Conservation (phyloP, 306 rosid species). For the Ammopiptanthus mongolicus region DNA sequence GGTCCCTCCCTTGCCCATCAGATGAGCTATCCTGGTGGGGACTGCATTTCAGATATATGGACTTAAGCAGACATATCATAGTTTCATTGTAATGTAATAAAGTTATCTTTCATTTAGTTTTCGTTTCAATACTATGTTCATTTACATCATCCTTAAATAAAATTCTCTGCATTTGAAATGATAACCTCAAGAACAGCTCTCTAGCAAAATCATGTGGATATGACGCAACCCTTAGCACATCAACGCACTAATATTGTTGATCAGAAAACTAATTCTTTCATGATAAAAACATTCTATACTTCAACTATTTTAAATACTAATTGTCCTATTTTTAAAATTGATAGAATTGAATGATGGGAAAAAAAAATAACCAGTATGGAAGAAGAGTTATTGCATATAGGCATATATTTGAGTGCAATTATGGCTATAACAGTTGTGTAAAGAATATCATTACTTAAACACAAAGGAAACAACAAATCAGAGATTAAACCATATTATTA, state of each 20-base stretch:
- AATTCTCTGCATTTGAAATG: not conserved
- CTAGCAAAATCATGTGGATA: not conserved
- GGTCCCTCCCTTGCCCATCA: constrained; percentile 77
- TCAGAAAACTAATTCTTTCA: no score
- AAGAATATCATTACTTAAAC: not conserved
- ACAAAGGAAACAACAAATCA: not conserved
- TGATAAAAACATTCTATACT: no score
- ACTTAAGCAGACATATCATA: constrained; percentile 17
- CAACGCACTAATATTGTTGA: not conserved
- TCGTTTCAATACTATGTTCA: not conserved
- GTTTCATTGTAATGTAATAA: not conserved
- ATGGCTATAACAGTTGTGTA: not conserved
- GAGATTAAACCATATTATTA: not conserved
- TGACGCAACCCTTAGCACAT: not conserved
- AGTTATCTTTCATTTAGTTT: not conserved
- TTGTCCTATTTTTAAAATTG: no score
- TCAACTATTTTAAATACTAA: no score
- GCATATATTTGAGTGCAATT: not conserved
- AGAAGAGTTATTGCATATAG: no score
- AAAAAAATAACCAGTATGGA: no score
- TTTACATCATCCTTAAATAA: not conserved
- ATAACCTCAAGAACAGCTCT: not conserved
- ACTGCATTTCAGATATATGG: constrained; percentile 78
- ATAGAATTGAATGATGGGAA: no score
- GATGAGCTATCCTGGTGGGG: constrained; percentile 81